These are phyloP conservation scores for Fusarium camptoceras DNA, from an alignment of 2,329 filamentous ascomycete genomes.

Conservation along the genomic window DNA sequence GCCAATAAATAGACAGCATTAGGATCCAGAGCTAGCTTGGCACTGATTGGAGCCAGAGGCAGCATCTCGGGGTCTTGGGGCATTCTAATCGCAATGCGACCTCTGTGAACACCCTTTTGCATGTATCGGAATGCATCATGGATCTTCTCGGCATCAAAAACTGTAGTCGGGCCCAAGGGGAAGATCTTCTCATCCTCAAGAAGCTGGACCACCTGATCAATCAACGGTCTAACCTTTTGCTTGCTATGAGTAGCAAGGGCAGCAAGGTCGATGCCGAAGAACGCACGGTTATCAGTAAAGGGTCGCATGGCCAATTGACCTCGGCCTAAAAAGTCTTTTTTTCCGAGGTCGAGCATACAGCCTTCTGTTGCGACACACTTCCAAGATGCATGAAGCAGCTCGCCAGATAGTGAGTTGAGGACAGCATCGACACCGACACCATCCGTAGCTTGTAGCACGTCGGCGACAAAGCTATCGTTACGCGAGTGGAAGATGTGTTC, in stretches of 20 bases:
- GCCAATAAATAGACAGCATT: constrained; percentile 39
- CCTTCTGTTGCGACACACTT: constrained; percentile 52
- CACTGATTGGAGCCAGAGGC: background rate
- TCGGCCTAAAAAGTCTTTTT: constrained; percentile 1
- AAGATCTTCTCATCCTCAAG: constrained; percentile 9
- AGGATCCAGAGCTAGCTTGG: background rate
- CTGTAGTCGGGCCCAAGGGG: background rate
- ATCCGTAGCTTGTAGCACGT: constrained; percentile 44
- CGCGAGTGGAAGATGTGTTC: constrained; percentile 50
- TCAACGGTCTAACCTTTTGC: background rate
- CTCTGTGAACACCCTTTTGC: constrained; percentile 29
- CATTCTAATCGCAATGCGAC: constrained; percentile 6
- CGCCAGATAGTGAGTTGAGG: constrained; percentile 50
- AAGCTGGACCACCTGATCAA: background rate
- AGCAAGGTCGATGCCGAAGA: background rate
- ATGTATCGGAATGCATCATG: constrained; percentile 31
- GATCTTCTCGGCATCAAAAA: constrained; percentile 5
- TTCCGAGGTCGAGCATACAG: constrained; percentile 53
- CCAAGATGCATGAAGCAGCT: constrained; percentile 49
- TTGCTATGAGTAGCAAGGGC: constrained; percentile 1
- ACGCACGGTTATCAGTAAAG: background rate
- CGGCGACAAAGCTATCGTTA: constrained; percentile 44
- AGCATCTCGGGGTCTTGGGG: background rate
- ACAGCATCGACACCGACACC: constrained; percentile 52
- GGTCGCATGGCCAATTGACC: background rate